Percentiles rank a stretch among this genome's conserved stretches.
Evolutionary conservation across 768 basidiomycete species (phyloP).

Genomic region (Agrocybe chaxingu): DNA sequence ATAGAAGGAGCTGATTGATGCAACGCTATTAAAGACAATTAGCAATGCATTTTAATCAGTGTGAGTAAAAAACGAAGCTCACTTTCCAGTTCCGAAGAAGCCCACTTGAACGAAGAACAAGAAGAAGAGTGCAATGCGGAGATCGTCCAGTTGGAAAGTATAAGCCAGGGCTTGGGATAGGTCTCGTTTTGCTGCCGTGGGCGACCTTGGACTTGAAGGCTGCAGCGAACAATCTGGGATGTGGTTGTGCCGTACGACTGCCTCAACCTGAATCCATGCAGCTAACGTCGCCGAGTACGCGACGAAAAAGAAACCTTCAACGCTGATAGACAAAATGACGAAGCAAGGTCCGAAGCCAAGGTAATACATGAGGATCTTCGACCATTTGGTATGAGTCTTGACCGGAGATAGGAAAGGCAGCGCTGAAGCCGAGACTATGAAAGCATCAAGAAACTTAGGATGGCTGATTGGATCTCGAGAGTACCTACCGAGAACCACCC

Average conservation of each 20-base stretch:
- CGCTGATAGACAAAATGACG: conserved; percentile 75
- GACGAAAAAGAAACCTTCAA: conserved; percentile 79
- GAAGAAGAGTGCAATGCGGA: conserved; percentile 78
- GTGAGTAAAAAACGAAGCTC: conserved; percentile 23
- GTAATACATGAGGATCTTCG: conserved; percentile 60
- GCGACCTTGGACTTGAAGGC: background rate
- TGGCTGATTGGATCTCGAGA: background rate
- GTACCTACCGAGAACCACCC: conserved; percentile 59
- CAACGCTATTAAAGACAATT: conserved; percentile 45
- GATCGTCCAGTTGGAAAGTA: conserved; percentile 54
- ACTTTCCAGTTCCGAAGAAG: conserved; percentile 86
- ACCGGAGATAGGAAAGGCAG: conserved; percentile 44
- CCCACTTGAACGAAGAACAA: conserved; percentile 85
- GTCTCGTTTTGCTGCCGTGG: conserved; percentile 7
- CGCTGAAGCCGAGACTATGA: conserved; percentile 44
- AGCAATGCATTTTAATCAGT: background rate
- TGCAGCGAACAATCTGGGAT: background rate
- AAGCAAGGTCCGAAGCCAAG: conserved; percentile 75
- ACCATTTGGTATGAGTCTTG: conserved; percentile 34
- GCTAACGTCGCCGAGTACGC: conserved; percentile 60
- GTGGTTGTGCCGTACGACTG: conserved; percentile 19
- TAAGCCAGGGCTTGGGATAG: conserved; percentile 23
- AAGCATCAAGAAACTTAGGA: background rate
- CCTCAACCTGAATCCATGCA: conserved; percentile 69
- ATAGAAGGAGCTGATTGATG: conserved; percentile 86